These are phyloP conservation scores for Hemileia vastatrix DNA, from an alignment of 1,284 basidiomycete genomes.

Conservation along the genomic window DNA sequence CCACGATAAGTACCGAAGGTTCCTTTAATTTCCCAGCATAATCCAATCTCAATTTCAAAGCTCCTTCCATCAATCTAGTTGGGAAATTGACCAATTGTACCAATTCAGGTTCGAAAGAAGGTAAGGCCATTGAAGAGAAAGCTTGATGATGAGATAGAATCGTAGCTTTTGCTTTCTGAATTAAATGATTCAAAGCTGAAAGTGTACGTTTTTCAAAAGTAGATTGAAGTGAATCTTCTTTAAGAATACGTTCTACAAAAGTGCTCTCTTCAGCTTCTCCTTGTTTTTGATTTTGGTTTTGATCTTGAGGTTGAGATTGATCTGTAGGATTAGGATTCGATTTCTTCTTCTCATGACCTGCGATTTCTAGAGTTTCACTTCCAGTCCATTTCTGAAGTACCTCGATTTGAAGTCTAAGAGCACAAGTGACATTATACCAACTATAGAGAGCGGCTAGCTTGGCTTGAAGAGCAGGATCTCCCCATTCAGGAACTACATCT, in stretches of 20 bases:
- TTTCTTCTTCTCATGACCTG: too few species aligned
- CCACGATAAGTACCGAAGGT: slow-evolving; percentile 78
- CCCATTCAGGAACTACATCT: slow-evolving; percentile 62
- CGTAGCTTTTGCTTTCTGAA: slow-evolving; percentile 74
- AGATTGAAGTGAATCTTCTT: slow-evolving; percentile 89
- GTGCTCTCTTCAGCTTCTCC: slow-evolving; percentile 23
- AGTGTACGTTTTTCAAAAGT: slow-evolving; percentile 91
- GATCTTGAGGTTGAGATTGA: slow-evolving; percentile 58
- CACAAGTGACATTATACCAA: slow-evolving; percentile 72
- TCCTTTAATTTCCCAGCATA: slow-evolving; percentile 83
- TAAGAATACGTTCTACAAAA: slow-evolving; percentile 86
- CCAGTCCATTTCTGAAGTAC: slow-evolving; percentile 83
- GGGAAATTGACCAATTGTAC: slow-evolving; percentile 89
- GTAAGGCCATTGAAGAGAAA: slow-evolving; percentile 75
- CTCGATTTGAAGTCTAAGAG: slow-evolving; percentile 63
- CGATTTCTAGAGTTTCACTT: slow-evolving; percentile 76
- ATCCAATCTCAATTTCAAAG: slow-evolving; percentile 75
- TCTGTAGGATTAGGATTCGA: slow-evolving; percentile 51
- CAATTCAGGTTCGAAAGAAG: slow-evolving; percentile 82
- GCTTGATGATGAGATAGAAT: slow-evolving; percentile 66
- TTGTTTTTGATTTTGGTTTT: too few species aligned
- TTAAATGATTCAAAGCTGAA: slow-evolving; percentile 70
- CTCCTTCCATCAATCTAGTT: slow-evolving; percentile 83
- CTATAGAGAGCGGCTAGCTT: slow-evolving; percentile 76
- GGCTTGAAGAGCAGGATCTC: slow-evolving; percentile 65